Conservation (phyloP, 73 alveolate genomes). For the Paramecium caudatum region DNA sequence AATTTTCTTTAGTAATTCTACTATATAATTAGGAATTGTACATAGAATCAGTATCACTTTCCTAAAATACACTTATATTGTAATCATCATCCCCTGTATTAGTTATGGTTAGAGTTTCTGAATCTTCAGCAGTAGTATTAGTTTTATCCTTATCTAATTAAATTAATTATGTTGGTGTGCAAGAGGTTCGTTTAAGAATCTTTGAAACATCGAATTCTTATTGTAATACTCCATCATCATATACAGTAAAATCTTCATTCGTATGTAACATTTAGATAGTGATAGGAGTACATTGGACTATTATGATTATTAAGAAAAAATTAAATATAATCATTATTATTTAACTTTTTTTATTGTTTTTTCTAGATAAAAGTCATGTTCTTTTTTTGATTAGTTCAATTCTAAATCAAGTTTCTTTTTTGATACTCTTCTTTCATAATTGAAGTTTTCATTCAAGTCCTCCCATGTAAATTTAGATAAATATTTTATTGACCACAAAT, state of each 20-base stretch:
- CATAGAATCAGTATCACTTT: background rate
- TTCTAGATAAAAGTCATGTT: conserved; percentile 69
- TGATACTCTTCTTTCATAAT: conserved; percentile 60
- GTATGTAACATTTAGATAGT: background rate
- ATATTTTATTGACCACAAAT: conserved; percentile 95
- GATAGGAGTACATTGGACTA: background rate
- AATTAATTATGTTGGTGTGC: conserved; percentile 5
- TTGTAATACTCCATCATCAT: background rate
- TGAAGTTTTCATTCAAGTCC: conserved; percentile 90
- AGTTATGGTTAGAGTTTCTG: background rate
- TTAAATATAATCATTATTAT: conserved; percentile 58
- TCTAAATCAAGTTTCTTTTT: conserved; percentile 66
- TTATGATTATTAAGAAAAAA: background rate
- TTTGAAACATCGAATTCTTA: background rate
- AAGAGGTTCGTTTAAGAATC: conserved; percentile 15
- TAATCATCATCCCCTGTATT: background rate
- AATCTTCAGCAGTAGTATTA: background rate
- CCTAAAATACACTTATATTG: background rate
- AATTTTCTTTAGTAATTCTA: background rate
- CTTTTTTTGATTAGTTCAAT: conserved; percentile 61
- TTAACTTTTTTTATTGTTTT: conserved; percentile 55
- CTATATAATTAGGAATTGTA: background rate
- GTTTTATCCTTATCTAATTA: background rate
- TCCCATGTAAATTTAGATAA: conserved; percentile 97
- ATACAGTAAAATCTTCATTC: background rate